phyloP scores from a whole-genome alignment of 2,329 filamentous ascomycete species.

The Bipolaris bicolor region DNA sequence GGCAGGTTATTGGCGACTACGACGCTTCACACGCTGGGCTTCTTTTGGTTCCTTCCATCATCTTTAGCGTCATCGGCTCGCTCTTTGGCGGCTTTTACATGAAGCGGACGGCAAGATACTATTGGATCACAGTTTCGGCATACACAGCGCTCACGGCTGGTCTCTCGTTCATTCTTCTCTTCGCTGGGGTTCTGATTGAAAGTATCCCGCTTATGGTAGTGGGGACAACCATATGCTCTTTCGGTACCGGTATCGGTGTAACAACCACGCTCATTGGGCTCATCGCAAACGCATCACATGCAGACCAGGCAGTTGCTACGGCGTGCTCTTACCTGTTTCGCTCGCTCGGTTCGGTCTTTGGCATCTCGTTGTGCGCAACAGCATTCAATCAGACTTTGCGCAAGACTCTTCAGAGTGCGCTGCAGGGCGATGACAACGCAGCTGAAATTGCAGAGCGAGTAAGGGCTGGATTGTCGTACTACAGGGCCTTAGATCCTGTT shows the following conservation, averaged over 20 bases:
- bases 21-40: conserved; percentile 69
- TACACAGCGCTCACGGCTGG: conserved; percentile 63
- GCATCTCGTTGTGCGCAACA: conserved; percentile 73
- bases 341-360: conserved; percentile 69
- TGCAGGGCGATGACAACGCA: conserved; percentile 65
- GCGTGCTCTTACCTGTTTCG: conserved; percentile 84
- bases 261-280: conserved; percentile 75
- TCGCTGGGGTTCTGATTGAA: conserved; percentile 59
- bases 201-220: conserved; percentile 61
- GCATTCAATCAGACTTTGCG: conserved; percentile 73
- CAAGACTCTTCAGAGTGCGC: conserved; percentile 58
- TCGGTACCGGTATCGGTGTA: conserved; percentile 66
- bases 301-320: conserved; percentile 76
- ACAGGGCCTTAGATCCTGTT: conserved; percentile 67
- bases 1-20: conserved; percentile 72
- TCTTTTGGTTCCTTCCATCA: conserved; percentile 69
- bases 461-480: conserved; percentile 72
- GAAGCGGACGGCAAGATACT: conserved; percentile 73
- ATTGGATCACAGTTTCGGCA: conserved; percentile 67
- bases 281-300: conserved; percentile 69
- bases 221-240: conserved; percentile 62
- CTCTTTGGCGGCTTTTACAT: conserved; percentile 70
- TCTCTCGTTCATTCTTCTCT: conserved; percentile 62
- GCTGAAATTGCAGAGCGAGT: conserved; percentile 71
- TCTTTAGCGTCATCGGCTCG: conserved; percentile 67